Evolutionary conservation across 257 asterid species (phyloP).

Genomic region (Gentiana macrophylla): DNA sequence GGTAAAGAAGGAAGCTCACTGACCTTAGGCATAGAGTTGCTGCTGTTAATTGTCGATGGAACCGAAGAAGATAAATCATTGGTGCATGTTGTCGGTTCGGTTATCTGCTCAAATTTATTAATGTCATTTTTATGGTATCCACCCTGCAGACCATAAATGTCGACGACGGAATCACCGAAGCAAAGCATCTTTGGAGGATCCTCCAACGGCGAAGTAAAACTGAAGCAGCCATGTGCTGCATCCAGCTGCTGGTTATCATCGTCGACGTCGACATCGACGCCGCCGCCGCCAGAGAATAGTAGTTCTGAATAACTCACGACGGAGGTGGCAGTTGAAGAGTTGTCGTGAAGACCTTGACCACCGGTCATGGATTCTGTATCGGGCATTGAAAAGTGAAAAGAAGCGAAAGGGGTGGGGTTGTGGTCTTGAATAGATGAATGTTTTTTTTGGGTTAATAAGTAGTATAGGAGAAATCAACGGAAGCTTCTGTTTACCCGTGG

Average conservation of each 20-base stretch:
- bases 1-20: neutral
- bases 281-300: conserved; percentile 23
- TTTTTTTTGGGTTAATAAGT: neutral
- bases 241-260: conserved; percentile 22
- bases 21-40: conserved; percentile 9
- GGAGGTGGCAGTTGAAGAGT: conserved; percentile 15
- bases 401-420: neutral
- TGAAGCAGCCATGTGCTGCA: conserved; percentile 23
- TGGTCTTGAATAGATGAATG: neutral
- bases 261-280: neutral
- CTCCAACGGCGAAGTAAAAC: conserved; percentile 12
- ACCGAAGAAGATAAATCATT: conserved; percentile 20
- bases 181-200: conserved; percentile 49
- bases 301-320: conserved; percentile 60
- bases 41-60: conserved; percentile 18
- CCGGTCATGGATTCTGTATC: conserved; percentile 30
- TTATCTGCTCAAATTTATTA: conserved; percentile 19
- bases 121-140: neutral
- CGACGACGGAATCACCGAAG: conserved; percentile 36
- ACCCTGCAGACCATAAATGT: neutral
- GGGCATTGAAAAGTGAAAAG: neutral
- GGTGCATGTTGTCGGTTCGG: conserved; percentile 38
- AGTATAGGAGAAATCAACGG: conserved; percentile 31
- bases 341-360: conserved; percentile 26
- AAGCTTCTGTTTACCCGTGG: conserved; percentile 19